phyloP scores from a whole-genome alignment of 805 yeast genomes.

The Dipodascus geniculatus region DNA sequence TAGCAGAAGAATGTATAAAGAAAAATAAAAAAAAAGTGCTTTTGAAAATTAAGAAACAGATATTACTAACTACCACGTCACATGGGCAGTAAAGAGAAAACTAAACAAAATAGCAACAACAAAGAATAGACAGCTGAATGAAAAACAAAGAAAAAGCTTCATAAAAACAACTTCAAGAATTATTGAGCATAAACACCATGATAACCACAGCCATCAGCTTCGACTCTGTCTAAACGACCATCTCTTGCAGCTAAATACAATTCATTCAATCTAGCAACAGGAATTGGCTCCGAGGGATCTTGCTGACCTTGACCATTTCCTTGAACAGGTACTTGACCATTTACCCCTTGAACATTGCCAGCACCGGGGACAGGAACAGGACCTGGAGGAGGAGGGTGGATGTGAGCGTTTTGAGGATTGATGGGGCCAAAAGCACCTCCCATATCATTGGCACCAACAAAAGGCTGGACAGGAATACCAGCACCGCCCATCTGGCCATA shows the following conservation, averaged over 20 bases:
- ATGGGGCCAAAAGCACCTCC: constrained; percentile 25
- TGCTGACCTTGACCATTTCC: constrained; percentile 4
- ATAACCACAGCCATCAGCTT: constrained; percentile 33
- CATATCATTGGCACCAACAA: constrained; percentile 13
- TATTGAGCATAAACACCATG: constrained; percentile 32
- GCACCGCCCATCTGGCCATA: constrained; percentile 14
- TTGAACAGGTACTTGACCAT: constrained; percentile 14
- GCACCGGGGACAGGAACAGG: constrained; percentile 7
- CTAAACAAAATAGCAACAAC: no score
- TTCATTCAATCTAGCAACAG: constrained; percentile 37
- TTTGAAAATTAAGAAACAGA: no score
- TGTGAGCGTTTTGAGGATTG: constrained; percentile 18
- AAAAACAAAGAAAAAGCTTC: not conserved
- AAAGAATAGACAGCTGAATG: not conserved
- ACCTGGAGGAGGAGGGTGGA: constrained; percentile 12
- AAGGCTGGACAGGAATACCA: constrained; percentile 24
- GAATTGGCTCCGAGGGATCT: constrained; percentile 28
- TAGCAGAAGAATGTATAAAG: no score
- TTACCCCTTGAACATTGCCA: no score
- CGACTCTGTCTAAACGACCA: constrained; percentile 42
- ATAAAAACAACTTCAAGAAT: constrained; percentile 1
- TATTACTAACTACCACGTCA: no score
- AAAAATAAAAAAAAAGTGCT: no score
- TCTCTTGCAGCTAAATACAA: constrained; percentile 44
- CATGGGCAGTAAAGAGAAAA: no score